Evolutionary conservation across 345 rosid species (phyloP).

Genomic region (Luvunga scandens): DNA sequence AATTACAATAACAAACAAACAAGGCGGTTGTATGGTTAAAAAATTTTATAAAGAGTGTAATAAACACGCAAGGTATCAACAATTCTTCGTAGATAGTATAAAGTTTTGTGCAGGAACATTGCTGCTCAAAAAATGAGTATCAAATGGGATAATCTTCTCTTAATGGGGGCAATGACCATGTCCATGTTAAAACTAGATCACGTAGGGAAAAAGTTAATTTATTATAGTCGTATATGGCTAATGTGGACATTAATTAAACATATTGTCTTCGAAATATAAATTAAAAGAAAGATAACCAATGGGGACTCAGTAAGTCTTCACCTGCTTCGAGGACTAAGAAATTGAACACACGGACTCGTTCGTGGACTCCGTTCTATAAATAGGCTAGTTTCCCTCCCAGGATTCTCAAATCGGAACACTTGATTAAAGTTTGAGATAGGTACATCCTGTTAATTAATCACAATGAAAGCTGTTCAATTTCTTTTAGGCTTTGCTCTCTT

Average conservation of each 20-base stretch:
- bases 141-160: background rate
- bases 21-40: too few species aligned
- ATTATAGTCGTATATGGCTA: background rate
- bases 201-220: background rate
- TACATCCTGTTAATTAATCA: background rate
- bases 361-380: background rate
- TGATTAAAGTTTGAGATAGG: background rate
- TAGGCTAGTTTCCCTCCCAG: background rate
- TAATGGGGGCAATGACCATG: background rate
- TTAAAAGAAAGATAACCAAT: background rate
- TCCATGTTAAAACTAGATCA: background rate
- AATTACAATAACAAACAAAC: too few species aligned
- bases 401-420: background rate
- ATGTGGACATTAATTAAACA: background rate
- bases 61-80: too few species aligned
- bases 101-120: too few species aligned
- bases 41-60: too few species aligned
- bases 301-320: background rate
- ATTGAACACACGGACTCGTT: background rate
- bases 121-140: too few species aligned
- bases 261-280: background rate
- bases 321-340: background rate
- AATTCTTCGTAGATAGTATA: too few species aligned
- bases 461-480: conserved; percentile 5
- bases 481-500: conserved; percentile 8